Base-by-base conservation (phyloP, 1,284 basidiomycete species). In the Cryptococcus sp. region DNA sequence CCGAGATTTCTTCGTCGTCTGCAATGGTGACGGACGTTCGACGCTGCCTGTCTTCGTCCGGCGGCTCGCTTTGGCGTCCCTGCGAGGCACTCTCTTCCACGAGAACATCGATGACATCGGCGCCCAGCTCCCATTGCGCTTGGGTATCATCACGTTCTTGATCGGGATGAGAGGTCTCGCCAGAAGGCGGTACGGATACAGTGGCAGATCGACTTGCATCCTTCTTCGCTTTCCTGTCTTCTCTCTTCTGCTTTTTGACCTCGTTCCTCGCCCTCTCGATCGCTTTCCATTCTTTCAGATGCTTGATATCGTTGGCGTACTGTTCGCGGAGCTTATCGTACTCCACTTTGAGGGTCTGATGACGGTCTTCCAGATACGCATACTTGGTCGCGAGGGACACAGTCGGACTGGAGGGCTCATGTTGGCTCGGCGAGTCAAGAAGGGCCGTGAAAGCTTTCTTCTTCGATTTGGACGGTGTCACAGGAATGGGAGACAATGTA, bases 211-310 rank as follows among this genome's bases (percentile, higher is more conserved):
- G 27, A 45, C 46, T 46, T 17, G 38, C 50, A 3, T 48, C 45
- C 35, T 49, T 62, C 43, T 25, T 45, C 25, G 23, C 47, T 40
- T 51, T 66, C 23, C 55, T 58, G 39, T 59, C 61, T 16, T 66
- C 65, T 30, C 60, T 66, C 47, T 54, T 55, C 58, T 59, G 50
- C 49, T 57, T 64, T 52, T 67, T 69, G 19, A 63, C 35, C 51
- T 68, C 63, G 41, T 57, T 58, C 35, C 65, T 55, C 10, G 65
- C 64, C 35, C 57, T 57, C 43, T 72, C 63, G 1, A 66, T 61
- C 1, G 61, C 61, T 39, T 67, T 65, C 49, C 68, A 77, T 56
- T 71, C 69, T 50, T 71, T 68, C 66, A 68, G 69, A 54, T 69
- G 64, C 51, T 62, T 57, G 23, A 65, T 56, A 30, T 67, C 62